Conservation (phyloP, 2,329 filamentous ascomycete genomes). For the Colletotrichum sp. region DNA sequence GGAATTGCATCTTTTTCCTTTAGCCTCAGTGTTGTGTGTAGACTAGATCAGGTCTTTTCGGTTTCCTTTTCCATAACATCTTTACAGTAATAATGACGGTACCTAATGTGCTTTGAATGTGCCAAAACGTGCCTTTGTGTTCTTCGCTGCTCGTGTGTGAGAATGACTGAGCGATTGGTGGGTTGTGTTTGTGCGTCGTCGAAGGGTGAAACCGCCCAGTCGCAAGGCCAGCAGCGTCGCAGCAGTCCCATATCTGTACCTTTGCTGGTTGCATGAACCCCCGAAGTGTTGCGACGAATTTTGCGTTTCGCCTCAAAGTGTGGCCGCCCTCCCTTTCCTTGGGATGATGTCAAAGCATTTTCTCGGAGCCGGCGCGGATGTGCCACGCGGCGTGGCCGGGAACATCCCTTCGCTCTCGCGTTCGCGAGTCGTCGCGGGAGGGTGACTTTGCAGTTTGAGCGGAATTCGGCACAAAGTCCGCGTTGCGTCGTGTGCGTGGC, state of each 20-base stretch:
- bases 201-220: neutral
- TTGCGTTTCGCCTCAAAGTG: constrained; percentile 2
- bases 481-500: neutral
- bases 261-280: neutral
- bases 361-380: neutral
- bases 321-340: neutral
- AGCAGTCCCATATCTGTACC: neutral
- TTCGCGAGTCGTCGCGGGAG: neutral
- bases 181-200: neutral
- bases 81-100: constrained; percentile 14
- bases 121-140: neutral
- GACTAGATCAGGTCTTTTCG: constrained; percentile 11
- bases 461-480: neutral
- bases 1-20: neutral
- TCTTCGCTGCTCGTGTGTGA: neutral
- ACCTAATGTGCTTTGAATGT: constrained; percentile 4
- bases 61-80: neutral
- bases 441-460: neutral
- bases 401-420: neutral
- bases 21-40: neutral
- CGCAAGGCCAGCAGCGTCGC: neutral
- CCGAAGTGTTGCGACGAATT: constrained; percentile 7
- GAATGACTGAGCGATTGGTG: neutral
- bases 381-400: neutral
- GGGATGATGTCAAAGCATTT: neutral